Percentiles rank a stretch among this genome's conserved stretches.
phyloP scores from a whole-genome alignment of 2,329 filamentous ascomycete species.

The Fusarium proliferatum region DNA sequence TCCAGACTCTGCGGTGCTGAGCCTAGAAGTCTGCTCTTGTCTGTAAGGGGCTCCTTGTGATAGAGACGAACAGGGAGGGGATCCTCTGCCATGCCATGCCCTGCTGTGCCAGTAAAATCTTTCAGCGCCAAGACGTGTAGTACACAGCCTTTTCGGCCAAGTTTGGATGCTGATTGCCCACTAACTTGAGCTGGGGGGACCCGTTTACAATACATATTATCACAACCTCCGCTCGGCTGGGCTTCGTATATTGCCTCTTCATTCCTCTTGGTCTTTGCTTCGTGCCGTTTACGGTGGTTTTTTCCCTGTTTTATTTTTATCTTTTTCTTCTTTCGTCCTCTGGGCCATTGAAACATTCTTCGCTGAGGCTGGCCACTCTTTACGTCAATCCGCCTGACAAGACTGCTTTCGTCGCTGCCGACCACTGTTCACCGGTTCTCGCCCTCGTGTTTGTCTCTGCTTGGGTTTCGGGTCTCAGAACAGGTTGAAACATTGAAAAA shows the following conservation, averaged over 20 bases:
- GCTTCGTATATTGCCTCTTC: slow-evolving; percentile 8
- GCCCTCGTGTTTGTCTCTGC: slow-evolving; percentile 24
- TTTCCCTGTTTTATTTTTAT: slow-evolving; percentile 12
- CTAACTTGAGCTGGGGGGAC: not conserved
- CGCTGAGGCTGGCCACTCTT: slow-evolving; percentile 30
- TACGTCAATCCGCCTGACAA: slow-evolving; percentile 1
- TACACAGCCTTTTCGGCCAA: not conserved
- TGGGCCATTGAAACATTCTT: slow-evolving; percentile 29
- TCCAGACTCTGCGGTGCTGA: slow-evolving; percentile 8
- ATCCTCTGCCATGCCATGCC: not conserved
- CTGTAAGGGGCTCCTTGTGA: slow-evolving; percentile 21
- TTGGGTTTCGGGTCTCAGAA: slow-evolving; percentile 13
- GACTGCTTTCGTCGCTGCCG: slow-evolving; percentile 17
- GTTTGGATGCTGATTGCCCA: slow-evolving; percentile 5
- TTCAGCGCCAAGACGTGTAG: slow-evolving; percentile 6
- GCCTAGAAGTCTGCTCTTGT: not conserved
- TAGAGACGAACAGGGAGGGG: slow-evolving; percentile 1
- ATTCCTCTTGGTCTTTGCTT: slow-evolving; percentile 28
- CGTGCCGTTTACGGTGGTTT: slow-evolving; percentile 28
- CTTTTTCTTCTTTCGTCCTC: slow-evolving; percentile 10
- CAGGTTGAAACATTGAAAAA: slow-evolving; percentile 38
- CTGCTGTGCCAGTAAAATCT: slow-evolving; percentile 3
- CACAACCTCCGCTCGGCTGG: slow-evolving; percentile 35
- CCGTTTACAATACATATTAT: slow-evolving; percentile 41
- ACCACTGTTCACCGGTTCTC: slow-evolving; percentile 18